Evolutionary conservation across 2,329 filamentous ascomycete genomes (phyloP), one percentile per base, ranked within the genome.

Genomic region (Epichloe gansuensis): DNA sequence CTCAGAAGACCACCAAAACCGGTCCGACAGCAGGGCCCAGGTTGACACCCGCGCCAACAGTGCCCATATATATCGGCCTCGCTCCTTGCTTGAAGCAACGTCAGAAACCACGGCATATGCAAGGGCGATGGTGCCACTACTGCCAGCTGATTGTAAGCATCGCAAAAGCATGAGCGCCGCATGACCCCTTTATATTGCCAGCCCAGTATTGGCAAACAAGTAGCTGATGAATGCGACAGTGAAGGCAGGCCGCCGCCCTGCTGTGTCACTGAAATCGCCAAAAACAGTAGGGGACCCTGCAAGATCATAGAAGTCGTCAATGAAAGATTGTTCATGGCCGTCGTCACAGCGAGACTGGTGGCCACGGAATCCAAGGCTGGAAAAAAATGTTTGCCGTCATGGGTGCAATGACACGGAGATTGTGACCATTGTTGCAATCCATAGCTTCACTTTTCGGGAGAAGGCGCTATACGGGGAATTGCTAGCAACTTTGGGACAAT

Each of bases 51-150:
- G 73, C 74, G 35, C 75, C 77, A n/a, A 82, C 78, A 55, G 82
- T 76, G 49, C 80, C 85, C 70, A 91, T 83, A 61, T 83, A 61
- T 86, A 91, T 52, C 76, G 78, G 3, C 87, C 88, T 59, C 88
- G 73, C 64, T 91, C 85, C 0, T 78, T 75, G 46, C 77, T 81
- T 0, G 83, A 81, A 0, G 82, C 76, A 5, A 90, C 75, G 60
- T 93, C 88, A 0, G 84, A 82, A 13, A 91, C 78, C 2, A 89
- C 80, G 2, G 82, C 87, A 55, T 78, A 85, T 0, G 80, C 81
- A 1, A 93, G 71, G 0, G 86, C 83, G n/a, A 89, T 72, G 0
- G 84, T 85, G 0, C 82, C 82, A 59, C 80, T 83, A 62, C 79
- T 84, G 0, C 85, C 83, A 0, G 73, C 72, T 35, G 79, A 81